A percentile compares a stretch with the other conserved stretches of the same genome.
Evolutionary conservation across 805 yeast species (phyloP).

Genomic region (Candida silvicultrix): DNA sequence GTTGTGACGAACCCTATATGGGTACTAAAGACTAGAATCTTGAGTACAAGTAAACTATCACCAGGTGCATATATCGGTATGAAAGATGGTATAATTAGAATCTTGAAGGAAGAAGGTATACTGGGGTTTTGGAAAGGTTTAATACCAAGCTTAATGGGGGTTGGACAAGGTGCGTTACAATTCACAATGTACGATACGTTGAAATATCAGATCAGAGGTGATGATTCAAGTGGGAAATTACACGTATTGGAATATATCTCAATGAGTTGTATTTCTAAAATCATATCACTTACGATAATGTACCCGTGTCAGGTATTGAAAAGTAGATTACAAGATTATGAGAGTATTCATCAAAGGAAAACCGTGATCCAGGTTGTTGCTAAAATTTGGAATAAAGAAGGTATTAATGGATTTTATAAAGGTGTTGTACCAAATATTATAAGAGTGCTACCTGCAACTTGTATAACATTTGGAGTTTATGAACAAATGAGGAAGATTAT

Average conservation of each 20-base stretch:
- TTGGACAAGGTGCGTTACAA: slow-evolving; percentile 85
- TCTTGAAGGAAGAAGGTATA: slow-evolving; percentile 51
- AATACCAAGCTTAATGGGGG: slow-evolving; percentile 70
- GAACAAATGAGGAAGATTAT: slow-evolving; percentile 44
- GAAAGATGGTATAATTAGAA: slow-evolving; percentile 43
- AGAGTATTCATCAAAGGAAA: slow-evolving; percentile 21
- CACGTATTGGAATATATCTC: slow-evolving; percentile 52
- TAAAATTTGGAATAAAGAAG: slow-evolving; percentile 42
- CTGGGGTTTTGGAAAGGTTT: slow-evolving; percentile 68
- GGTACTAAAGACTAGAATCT: slow-evolving; percentile 87
- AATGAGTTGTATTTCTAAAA: slow-evolving; percentile 64
- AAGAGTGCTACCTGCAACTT: slow-evolving; percentile 88
- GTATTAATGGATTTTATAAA: slow-evolving; percentile 68
- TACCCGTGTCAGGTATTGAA: slow-evolving; percentile 84
- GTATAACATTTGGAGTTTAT: slow-evolving; percentile 82
- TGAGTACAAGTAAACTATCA: slow-evolving; percentile 26
- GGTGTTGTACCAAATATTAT: slow-evolving; percentile 75
- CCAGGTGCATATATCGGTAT: slow-evolving; percentile 55
- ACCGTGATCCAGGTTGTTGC: slow-evolving; percentile 27
- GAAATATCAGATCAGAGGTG: slow-evolving; percentile 35
- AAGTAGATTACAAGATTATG: slow-evolving; percentile 62
- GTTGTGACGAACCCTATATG: slow-evolving; percentile 86
- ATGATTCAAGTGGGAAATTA: slow-evolving; percentile 22
- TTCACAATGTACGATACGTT: slow-evolving; percentile 79
- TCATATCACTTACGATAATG: slow-evolving; percentile 56